Percentiles rank a stretch among this genome's conserved stretches.
phyloP scores from a whole-genome alignment of 2,329 filamentous ascomycete genomes.

The Pseudopithomyces chartarum region DNA sequence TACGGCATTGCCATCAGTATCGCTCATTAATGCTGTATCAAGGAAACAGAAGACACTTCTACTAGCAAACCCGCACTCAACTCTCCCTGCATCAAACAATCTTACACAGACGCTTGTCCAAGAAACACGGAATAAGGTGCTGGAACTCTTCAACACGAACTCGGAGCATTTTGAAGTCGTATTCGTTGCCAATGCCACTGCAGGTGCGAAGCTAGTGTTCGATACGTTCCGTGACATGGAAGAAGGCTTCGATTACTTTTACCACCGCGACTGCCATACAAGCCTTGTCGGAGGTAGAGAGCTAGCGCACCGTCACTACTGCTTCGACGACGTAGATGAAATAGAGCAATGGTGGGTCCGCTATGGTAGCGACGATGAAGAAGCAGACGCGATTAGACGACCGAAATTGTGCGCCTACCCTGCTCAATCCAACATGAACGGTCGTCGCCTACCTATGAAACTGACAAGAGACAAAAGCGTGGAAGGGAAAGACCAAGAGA shows the following conservation, averaged over 20 bases:
- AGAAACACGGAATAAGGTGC: constrained; percentile 46
- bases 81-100: constrained; percentile 62
- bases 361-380: neutral
- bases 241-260: constrained; percentile 75
- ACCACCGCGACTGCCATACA: constrained; percentile 84
- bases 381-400: constrained; percentile 16
- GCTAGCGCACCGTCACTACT: constrained; percentile 66
- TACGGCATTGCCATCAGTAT: constrained; percentile 54
- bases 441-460: constrained; percentile 70
- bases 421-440: constrained; percentile 91
- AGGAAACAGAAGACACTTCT: constrained; percentile 60
- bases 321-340: constrained; percentile 67
- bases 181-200: constrained; percentile 93
- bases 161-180: constrained; percentile 82
- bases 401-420: constrained; percentile 73
- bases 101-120: constrained; percentile 63
- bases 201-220: constrained; percentile 81
- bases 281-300: constrained; percentile 81
- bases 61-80: constrained; percentile 73
- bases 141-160: constrained; percentile 80
- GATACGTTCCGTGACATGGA: constrained; percentile 72
- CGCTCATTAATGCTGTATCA: constrained; percentile 62
- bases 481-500: constrained; percentile 47
- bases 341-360: constrained; percentile 70
- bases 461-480: constrained; percentile 53